Conservation (phyloP, 768 basidiomycete species). For the Sporobolomyces pararoseus region DNA sequence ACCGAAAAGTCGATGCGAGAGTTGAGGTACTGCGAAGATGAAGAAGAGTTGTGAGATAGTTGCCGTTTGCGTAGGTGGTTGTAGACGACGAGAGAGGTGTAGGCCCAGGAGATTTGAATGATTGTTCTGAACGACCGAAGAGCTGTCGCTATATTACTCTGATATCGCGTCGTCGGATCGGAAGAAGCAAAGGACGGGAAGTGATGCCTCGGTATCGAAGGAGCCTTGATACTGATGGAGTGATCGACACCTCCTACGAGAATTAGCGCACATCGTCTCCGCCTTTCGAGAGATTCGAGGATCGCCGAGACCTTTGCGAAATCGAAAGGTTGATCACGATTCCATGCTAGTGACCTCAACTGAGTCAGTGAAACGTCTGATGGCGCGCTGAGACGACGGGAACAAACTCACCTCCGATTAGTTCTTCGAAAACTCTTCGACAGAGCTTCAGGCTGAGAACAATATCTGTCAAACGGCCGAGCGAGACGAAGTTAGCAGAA, state of each 20-base stretch:
- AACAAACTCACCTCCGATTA: background rate
- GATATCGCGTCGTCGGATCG: no score
- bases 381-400: background rate
- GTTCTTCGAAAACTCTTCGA: background rate
- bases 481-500: no score
- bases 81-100: background rate
- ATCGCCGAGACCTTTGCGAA: background rate
- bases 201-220: no score
- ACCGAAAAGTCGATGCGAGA: conserved; percentile 1
- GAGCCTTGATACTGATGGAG: background rate
- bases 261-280: background rate
- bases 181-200: no score
- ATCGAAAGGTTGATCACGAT: background rate
- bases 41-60: background rate
- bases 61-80: background rate
- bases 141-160: background rate
- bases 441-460: background rate
- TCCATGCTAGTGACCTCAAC: background rate
- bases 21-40: background rate
- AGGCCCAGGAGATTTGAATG: background rate
- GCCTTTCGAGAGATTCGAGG: background rate
- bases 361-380: no score
- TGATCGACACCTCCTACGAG: background rate
- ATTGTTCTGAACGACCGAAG: conserved; percentile 1
- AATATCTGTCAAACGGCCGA: no score